Evolutionary conservation across 2,329 filamentous ascomycete species (phyloP).

Genomic region (Fusarium sp.): DNA sequence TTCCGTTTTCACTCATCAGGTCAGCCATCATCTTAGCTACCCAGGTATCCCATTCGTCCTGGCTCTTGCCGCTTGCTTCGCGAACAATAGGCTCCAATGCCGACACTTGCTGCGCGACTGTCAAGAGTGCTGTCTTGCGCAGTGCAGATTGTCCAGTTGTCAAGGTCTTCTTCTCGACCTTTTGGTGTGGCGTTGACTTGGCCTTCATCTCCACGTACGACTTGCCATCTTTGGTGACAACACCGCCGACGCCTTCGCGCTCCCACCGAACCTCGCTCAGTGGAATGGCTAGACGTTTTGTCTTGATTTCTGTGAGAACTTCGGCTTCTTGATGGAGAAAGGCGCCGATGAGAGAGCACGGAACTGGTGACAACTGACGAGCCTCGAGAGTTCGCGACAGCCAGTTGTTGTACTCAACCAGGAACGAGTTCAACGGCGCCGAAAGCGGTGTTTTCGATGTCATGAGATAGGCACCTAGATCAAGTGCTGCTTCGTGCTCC

Average conservation of each 20-base stretch:
- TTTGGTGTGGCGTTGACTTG: constrained; percentile 57
- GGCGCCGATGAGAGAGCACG: constrained; percentile 83
- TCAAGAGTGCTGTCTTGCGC: constrained; percentile 82
- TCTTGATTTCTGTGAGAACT: constrained; percentile 75
- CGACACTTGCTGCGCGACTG: constrained; percentile 86
- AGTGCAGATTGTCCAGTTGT: constrained; percentile 79
- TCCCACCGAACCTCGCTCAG: constrained; percentile 90
- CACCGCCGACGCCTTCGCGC: constrained; percentile 76
- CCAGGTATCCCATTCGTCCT: constrained; percentile 95
- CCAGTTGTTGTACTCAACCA: constrained; percentile 88
- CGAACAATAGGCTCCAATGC: constrained; percentile 85
- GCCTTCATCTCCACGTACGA: constrained; percentile 69
- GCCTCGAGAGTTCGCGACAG: constrained; percentile 79
- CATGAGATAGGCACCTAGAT: constrained; percentile 84
- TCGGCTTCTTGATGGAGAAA: constrained; percentile 85
- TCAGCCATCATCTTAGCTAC: constrained; percentile 88
- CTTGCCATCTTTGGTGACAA: constrained; percentile 71
- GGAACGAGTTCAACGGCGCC: constrained; percentile 82
- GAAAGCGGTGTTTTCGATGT: constrained; percentile 86
- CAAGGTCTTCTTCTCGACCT: constrained; percentile 64
- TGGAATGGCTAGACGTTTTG: constrained; percentile 86
- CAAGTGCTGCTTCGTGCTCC: constrained; percentile 73
- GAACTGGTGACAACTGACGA: constrained; percentile 77
- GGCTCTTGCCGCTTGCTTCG: constrained; percentile 85
- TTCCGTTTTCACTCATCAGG: constrained; percentile 81